Evolutionary conservation across 2,329 filamentous ascomycete species (phyloP).

Genomic region (Ophiognomonia clavigignenti-juglandacearum): DNA sequence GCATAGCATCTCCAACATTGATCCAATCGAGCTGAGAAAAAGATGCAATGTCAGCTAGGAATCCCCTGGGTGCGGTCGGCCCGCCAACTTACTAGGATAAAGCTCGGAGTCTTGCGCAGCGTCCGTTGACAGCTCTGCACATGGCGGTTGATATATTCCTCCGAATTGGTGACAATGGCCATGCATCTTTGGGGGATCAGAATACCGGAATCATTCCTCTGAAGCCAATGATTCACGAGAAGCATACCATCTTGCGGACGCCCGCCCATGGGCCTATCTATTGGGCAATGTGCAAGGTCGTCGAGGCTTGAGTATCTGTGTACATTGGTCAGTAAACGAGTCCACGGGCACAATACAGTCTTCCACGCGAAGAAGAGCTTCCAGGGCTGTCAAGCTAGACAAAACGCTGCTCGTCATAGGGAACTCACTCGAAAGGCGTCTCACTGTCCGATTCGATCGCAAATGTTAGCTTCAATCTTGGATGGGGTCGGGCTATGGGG

Average conservation of each 20-base stretch:
- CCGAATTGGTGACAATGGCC: slow-evolving; percentile 41
- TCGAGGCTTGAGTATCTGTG: slow-evolving; percentile 33
- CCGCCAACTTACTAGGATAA: slow-evolving; percentile 22
- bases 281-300: slow-evolving; percentile 54
- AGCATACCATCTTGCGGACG: slow-evolving; percentile 37
- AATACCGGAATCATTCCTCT: slow-evolving; percentile 33
- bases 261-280: slow-evolving; percentile 52
- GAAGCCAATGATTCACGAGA: slow-evolving; percentile 60
- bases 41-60: not conserved
- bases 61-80: not conserved
- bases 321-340: not conserved
- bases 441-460: slow-evolving; percentile 34
- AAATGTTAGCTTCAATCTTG: no score
- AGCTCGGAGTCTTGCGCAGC: slow-evolving; percentile 28
- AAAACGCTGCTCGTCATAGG: no score
- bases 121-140: slow-evolving; percentile 25
- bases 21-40: slow-evolving; percentile 7
- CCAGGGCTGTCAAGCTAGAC: no score
- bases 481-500: no score
- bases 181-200: slow-evolving; percentile 22
- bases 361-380: no score
- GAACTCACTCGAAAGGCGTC: slow-evolving; percentile 54
- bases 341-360: no score
- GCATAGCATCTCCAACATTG: slow-evolving; percentile 4
- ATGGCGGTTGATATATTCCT: slow-evolving; percentile 39